These are phyloP conservation scores for Trichoderma semiorbis DNA, from an alignment of 2,329 filamentous ascomycete genomes.

Conservation along the genomic window DNA sequence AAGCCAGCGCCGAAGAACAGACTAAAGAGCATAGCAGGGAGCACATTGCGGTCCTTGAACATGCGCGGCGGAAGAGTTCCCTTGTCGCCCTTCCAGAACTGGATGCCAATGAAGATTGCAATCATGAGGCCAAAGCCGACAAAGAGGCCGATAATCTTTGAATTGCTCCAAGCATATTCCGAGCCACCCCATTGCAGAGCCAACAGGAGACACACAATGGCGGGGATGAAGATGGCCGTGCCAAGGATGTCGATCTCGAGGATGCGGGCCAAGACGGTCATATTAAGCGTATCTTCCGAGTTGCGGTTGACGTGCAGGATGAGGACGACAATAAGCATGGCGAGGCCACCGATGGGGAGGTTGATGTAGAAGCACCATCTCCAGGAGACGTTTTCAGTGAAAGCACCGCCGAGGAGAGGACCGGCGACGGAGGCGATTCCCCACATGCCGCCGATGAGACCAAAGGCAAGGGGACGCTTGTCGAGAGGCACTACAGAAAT, in stretches of 20 bases:
- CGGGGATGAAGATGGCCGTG: conserved; percentile 48
- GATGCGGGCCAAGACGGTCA: conserved; percentile 37
- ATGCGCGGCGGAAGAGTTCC: conserved; percentile 48
- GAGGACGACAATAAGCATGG: conserved; percentile 47
- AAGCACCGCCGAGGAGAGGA: conserved; percentile 48
- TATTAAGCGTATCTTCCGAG: conserved; percentile 30
- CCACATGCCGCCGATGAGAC: conserved; percentile 54
- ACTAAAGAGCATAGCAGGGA: conserved; percentile 42
- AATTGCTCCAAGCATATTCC: conserved; percentile 48
- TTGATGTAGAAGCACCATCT: conserved; percentile 52
- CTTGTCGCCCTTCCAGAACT: conserved; percentile 40
- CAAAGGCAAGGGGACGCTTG: conserved; percentile 53
- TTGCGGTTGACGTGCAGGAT: conserved; percentile 42
- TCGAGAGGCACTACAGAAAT: conserved; percentile 44
- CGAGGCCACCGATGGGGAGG: conserved; percentile 45
- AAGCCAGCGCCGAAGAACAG: conserved; percentile 50
- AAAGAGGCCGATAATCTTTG: conserved; percentile 49
- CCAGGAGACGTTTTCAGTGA: conserved; percentile 49
- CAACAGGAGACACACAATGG: conserved; percentile 51
- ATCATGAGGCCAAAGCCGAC: conserved; percentile 46
- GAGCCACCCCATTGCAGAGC: conserved; percentile 57
- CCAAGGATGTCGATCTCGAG: conserved; percentile 49
- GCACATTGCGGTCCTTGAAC: conserved; percentile 41
- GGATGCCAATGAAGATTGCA: conserved; percentile 45
- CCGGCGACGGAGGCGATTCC: conserved; percentile 52